A percentile compares a stretch with the other conserved stretches of the same genome.
Conservation (phyloP, 768 basidiomycete species). For the Auricularia sp. region DNA sequence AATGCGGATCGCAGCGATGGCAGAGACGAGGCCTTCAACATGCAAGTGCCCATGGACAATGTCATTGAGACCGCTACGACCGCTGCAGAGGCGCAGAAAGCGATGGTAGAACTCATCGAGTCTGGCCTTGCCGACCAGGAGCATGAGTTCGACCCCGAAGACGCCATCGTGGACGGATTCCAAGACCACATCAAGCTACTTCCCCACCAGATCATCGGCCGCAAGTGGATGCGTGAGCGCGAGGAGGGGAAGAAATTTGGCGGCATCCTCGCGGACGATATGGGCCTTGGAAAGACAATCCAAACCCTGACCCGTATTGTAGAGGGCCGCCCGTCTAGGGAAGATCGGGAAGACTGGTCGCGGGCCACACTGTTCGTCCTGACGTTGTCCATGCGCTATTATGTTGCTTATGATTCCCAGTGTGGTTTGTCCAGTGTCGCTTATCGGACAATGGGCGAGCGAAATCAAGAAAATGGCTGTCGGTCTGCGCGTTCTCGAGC, state of each 20-base stretch:
- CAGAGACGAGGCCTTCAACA: conserved; percentile 5
- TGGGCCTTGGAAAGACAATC: conserved; percentile 87
- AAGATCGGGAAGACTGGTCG: conserved; percentile 60
- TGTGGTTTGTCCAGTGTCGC: conserved; percentile 77
- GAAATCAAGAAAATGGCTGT: conserved; percentile 70
- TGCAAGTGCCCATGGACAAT: not conserved
- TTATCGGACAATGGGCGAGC: conserved; percentile 84
- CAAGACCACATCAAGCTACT: conserved; percentile 56
- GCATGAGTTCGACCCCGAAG: conserved; percentile 49
- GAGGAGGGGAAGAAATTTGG: conserved; percentile 72
- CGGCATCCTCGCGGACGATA: conserved; percentile 87
- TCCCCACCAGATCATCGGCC: conserved; percentile 81
- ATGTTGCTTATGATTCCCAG: conserved; percentile 28
- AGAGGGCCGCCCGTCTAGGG: conserved; percentile 61
- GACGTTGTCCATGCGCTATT: not conserved
- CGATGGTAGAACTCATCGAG: conserved; percentile 64
- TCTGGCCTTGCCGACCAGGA: conserved; percentile 48
- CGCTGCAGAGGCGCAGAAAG: conserved; percentile 61
- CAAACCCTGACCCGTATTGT: conserved; percentile 84
- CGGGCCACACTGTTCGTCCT: conserved; percentile 55
- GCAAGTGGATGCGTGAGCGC: conserved; percentile 76
- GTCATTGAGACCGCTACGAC: conserved; percentile 10
- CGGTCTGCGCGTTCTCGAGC: conserved; percentile 60
- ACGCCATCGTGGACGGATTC: conserved; percentile 72
- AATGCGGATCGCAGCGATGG: not conserved